Evolutionary conservation across 495 filamentous ascomycete genomes (phyloP).

Genomic region (Aspergillus taichungensis): DNA sequence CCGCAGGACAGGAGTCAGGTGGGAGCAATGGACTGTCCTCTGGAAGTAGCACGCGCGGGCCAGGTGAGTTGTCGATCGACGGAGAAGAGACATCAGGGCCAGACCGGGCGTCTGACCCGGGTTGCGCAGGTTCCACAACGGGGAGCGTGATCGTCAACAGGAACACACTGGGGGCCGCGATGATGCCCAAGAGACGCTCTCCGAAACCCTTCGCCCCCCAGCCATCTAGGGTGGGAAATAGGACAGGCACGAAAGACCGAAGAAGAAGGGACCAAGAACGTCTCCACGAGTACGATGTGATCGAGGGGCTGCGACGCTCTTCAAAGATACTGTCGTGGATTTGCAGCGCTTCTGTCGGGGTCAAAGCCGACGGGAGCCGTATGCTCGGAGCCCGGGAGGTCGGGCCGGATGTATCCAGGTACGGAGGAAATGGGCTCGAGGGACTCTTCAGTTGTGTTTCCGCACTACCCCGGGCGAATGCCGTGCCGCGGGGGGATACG

Average conservation of each 20-base stretch:
- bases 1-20: conserved; percentile 6
- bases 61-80: conserved; percentile 14
- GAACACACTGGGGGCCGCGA: conserved; percentile 84
- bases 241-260: conserved; percentile 55
- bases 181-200: conserved; percentile 67
- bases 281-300: conserved; percentile 59
- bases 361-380: conserved; percentile 40
- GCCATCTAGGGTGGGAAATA: conserved; percentile 80
- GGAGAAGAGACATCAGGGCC: conserved; percentile 29
- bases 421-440: conserved; percentile 41
- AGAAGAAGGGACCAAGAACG: conserved; percentile 62
- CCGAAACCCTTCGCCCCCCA: conserved; percentile 70
- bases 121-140: conserved; percentile 62
- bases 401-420: conserved; percentile 36
- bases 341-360: conserved; percentile 39
- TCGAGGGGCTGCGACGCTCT: conserved; percentile 2
- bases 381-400: conserved; percentile 45
- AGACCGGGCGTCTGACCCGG: conserved; percentile 32
- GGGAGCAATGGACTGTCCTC: conserved; percentile 36
- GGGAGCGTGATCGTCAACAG: conserved; percentile 88
- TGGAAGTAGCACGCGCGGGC: conserved; percentile 30
- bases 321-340: conserved; percentile 21
- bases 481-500: conserved; percentile 26
- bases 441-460: conserved; percentile 20
- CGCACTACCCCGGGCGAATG: conserved; percentile 1